Evolutionary conservation across 2,329 filamentous ascomycete genomes (phyloP).

Genomic region (Bipolaris bicolor): DNA sequence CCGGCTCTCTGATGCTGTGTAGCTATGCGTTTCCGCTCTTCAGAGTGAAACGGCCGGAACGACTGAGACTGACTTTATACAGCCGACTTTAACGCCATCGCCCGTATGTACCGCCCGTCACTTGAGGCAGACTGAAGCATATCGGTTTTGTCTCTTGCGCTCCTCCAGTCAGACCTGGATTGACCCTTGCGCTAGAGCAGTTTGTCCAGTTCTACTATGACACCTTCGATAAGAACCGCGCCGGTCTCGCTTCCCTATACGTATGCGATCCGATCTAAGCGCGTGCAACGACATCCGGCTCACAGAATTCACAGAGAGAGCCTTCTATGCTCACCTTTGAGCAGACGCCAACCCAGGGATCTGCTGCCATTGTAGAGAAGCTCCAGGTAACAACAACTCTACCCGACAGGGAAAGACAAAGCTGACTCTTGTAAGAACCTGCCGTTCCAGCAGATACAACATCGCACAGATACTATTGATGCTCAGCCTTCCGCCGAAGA

Average conservation of each 20-base stretch:
- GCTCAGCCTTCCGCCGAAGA: conserved; percentile 75
- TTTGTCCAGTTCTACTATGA: conserved; percentile 93
- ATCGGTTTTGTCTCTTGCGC: neutral
- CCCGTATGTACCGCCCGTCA: conserved; percentile 15
- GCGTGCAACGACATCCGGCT: conserved; percentile 5
- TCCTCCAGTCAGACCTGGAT: conserved; percentile 9
- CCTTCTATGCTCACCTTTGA: conserved; percentile 96
- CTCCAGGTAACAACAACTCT: conserved; percentile 66
- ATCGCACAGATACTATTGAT: conserved; percentile 78
- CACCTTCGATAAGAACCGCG: conserved; percentile 78
- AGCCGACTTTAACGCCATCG: conserved; percentile 24
- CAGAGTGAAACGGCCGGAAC: neutral
- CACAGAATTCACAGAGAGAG: conserved; percentile 56
- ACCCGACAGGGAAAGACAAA: neutral
- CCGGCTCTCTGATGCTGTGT: too few relatives aligned
- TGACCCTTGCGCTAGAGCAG: conserved; percentile 65
- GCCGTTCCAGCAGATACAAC: conserved; percentile 81
- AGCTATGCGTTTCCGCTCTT: neutral
- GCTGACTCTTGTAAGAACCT: conserved; percentile 62
- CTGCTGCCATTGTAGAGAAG: conserved; percentile 75
- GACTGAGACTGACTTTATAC: conserved; percentile 6
- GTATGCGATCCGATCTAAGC: conserved; percentile 60
- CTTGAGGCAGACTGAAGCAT: neutral
- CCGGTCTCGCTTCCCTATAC: conserved; percentile 73
- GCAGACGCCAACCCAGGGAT: conserved; percentile 69